Evolutionary conservation across 345 rosid genomes (phyloP).

Genomic region (Ceriops decandra): DNA sequence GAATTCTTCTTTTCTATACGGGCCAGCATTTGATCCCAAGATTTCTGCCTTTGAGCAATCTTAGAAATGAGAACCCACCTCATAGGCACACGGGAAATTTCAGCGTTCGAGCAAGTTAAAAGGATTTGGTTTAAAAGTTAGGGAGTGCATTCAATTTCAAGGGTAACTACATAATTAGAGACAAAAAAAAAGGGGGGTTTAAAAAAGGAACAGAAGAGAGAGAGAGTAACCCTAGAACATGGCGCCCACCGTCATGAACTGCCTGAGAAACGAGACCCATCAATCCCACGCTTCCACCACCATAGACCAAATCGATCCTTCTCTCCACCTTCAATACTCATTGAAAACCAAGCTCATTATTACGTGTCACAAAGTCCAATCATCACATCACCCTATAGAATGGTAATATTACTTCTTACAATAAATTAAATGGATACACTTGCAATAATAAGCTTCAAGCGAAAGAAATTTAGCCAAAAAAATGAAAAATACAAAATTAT

Average conservation of each 20-base stretch:
- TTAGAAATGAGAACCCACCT: constrained; percentile 14
- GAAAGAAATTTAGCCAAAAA: constrained; percentile 7
- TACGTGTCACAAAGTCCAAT: constrained; percentile 19
- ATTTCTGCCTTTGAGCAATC: constrained; percentile 31
- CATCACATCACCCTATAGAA: constrained; percentile 12
- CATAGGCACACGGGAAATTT: constrained; percentile 24
- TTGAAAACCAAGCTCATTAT: constrained; percentile 36
- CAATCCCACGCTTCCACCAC: constrained; percentile 97
- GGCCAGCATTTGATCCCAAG: constrained; percentile 51
- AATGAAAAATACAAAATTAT: no score
- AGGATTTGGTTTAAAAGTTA: neutral
- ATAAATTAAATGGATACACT: neutral
- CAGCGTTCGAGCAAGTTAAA: constrained; percentile 19
- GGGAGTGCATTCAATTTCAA: neutral
- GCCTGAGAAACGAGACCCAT: constrained; percentile 99
- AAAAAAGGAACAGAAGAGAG: neutral
- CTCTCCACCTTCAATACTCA: constrained; percentile 66
- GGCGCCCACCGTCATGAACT: constrained; percentile 98
- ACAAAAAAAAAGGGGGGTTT: no score
- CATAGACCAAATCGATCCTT: constrained; percentile 93
- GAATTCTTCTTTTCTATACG: neutral
- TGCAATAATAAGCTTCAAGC: constrained; percentile 4
- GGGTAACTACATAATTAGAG: neutral
- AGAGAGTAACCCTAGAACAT: constrained; percentile 85
- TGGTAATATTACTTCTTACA: neutral